Evolutionary conservation across 1,139 yeast genomes (phyloP), one percentile per base, ranked within the genome.

Genomic region (Candida sp.): DNA sequence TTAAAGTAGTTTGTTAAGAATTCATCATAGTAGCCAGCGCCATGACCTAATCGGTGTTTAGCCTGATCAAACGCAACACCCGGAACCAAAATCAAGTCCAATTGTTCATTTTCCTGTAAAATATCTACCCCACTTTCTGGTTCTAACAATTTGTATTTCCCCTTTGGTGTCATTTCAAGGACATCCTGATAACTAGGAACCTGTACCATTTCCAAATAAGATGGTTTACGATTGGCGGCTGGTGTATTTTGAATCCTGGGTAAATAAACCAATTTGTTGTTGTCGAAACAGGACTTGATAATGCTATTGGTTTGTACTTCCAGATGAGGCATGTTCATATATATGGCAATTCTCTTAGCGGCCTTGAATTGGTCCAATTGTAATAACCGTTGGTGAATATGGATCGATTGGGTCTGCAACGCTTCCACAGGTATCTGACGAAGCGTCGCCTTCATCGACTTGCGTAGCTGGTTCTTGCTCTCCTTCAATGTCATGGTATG

Each of bases 21-120:
- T 51, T 84, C 88, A 60, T 93, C 98, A 61, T 93, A 93, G 61
- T 79, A 90, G 0, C 97, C 99, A 8, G 84, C 95, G 1, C 99
- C 99, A 60, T 90, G 96, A 0, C 98, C 99, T 43, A 93, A 61
- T 45, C 99, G 63, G 30, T 71, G 66, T 41, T 83, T 79, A 6
- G 53, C 43, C 1, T 47, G 52, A 3, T 85, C 74, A 58, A 88
- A 91, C 1, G 89, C 97, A 1, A 93, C 84, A 0, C 96, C 98
- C 0, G 98, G 99, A 0, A 93, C 70, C 2, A 93, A 63, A 6
- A 93, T 68, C 23, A 90, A 56, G 53, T 91, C 97, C 27, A 93
- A 62, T 0, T 77, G 60, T 0, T 65, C 82, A 0, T 58, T 43
- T 2, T 44, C 64, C 3, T 42, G 62, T 50, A 79, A 57, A 0